Evolutionary conservation across 257 asterid species (phyloP).

Genomic region (Lithospermum erythrorhizon): DNA sequence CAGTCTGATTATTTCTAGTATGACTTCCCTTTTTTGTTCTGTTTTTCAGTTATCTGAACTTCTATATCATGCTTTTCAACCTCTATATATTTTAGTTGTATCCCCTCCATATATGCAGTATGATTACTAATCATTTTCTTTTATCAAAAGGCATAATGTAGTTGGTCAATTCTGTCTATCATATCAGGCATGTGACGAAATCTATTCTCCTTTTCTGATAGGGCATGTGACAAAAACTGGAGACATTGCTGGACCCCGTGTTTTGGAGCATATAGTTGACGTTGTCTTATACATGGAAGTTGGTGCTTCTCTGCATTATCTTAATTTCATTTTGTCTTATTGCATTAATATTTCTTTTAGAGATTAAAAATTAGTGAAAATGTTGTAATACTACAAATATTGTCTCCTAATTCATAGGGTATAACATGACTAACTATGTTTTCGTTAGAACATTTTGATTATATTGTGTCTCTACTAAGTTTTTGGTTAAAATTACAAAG

Average conservation of each 20-base stretch:
- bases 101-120: not conserved
- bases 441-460: not conserved
- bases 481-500: not conserved
- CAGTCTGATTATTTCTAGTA: no score
- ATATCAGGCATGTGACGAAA: not conserved
- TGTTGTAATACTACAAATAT: no score
- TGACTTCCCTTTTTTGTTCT: no score
- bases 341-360: not conserved
- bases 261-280: slow-evolving; percentile 91
- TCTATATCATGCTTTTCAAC: not conserved
- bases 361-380: no score
- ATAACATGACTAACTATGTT: not conserved
- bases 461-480: not conserved
- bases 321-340: slow-evolving; percentile 2
- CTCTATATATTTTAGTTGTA: not conserved
- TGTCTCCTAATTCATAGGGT: not conserved
- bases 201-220: slow-evolving; percentile 35
- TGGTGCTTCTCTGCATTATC: slow-evolving; percentile 27
- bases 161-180: not conserved
- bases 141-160: not conserved
- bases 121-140: not conserved
- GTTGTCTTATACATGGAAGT: slow-evolving; percentile 94
- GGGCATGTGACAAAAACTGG: slow-evolving; percentile 96
- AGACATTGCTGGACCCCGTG: slow-evolving; percentile 96
- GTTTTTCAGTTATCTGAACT: not conserved